Evolutionary conservation across 176 grass and related monocot species (phyloP).

Genomic region (Pontederia crassipes): DNA sequence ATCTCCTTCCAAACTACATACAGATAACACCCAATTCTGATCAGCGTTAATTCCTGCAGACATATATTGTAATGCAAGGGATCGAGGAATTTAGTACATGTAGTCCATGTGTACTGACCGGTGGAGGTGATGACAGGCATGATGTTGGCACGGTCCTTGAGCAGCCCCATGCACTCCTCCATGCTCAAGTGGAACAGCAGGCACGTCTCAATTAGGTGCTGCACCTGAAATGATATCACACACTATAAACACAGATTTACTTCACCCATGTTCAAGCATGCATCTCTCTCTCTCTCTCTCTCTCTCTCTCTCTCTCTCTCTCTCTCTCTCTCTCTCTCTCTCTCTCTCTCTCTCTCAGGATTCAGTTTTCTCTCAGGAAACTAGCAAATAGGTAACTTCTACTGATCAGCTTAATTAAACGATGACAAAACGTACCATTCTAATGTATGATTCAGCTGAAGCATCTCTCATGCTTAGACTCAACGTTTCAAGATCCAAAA

Average conservation of each 20-base stretch:
- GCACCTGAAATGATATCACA: conserved; percentile 28
- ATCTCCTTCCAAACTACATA: conserved; percentile 78
- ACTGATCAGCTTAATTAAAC: no score
- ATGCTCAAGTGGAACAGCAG: conserved; percentile 80
- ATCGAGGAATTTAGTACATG: background rate
- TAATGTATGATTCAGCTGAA: conserved; percentile 60
- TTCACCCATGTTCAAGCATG: background rate
- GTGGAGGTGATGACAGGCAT: conserved; percentile 61
- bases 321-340: background rate
- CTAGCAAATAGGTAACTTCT: background rate
- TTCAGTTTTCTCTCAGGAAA: background rate
- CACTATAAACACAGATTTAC: background rate
- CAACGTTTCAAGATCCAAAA: conserved; percentile 5
- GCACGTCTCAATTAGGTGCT: conserved; percentile 80
- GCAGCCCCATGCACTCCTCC: conserved; percentile 77
- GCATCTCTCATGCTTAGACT: conserved; percentile 26
- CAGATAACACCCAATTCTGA: background rate
- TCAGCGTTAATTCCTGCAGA: background rate
- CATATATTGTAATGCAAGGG: background rate
- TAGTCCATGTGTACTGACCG: conserved; percentile 14
- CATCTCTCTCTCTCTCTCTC: background rate
- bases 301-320: background rate
- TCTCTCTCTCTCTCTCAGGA: background rate
- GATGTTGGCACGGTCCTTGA: conserved; percentile 57
- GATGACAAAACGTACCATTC: conserved; percentile 33